Evolutionary conservation across 805 yeast species (phyloP), one percentile per base, ranked within the genome.

Genomic region (Saturnispora diversa): DNA sequence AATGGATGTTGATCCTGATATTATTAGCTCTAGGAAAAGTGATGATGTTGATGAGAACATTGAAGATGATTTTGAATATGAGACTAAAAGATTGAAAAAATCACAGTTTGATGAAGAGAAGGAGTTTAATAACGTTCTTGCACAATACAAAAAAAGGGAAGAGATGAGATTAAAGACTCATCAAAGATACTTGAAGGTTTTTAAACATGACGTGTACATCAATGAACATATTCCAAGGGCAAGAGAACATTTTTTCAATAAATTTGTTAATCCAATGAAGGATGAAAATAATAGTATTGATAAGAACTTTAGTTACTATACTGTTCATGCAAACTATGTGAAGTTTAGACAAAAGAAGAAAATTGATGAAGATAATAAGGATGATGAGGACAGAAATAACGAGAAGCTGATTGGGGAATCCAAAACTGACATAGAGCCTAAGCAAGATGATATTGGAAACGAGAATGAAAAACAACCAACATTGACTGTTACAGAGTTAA

Each of bases 241-340:
- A 1, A 50, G 59, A 22, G 42, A 40, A 12, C 50, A 49, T 37
- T 60, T 62, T 34, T 8, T 60, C 12, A 47, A 43, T 13, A 54
- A 48, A 4, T 63, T 62, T 51, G 64, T 62, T 3, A 35, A 45
- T 10, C 45, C 42, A 19, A 42, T 60, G 13, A 35, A 20, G 3
- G 51, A 50, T 31, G 24, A 33, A 3, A 42, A 50, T 3, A 63
- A 63, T 49, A 62, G 55, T 34, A 59, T 63, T 27, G 67, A 63
- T 45, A 35, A 46, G 7, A 62, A 52, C 34, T 50, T 55, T 34
- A 48, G 35, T 22, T 72, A 71, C 45, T 65, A 62, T 45, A 52
- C 55, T 2, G 65, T 70, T 42, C 72, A 69, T 43, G 52, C 66
- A 17, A 68, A 65, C 38, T 75, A 73, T 45, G 43, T 68, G 15